Base-by-base conservation (phyloP, 2,329 filamentous ascomycete genomes). In the Trichoderma asperellum region DNA sequence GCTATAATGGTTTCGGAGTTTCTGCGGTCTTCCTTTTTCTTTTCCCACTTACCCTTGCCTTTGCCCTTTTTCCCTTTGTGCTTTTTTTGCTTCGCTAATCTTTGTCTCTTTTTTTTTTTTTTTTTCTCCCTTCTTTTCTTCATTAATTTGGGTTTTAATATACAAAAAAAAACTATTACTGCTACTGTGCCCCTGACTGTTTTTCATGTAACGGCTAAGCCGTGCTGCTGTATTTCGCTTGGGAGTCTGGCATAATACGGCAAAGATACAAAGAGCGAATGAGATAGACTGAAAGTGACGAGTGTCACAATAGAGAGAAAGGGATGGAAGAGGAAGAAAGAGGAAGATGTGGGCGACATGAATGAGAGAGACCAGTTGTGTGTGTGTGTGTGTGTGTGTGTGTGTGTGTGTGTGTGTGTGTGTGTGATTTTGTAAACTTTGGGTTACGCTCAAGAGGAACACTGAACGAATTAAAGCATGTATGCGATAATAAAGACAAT, bases 1-100 rank as follows among this genome's bases (percentile, higher is more conserved):
- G 80, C 65, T 79, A 79, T 81, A 55, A 79, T 78, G 81, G 81
- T 81, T 43, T 77, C 76, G 82, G 82, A 84, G 82, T 84, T 84
- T 69, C 81, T 79, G 82, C 83, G 83, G 70, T 72, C 57, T 61
- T 53, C 21, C 34, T 55, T 37, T 53, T 55, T 7, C 40, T 8
- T 43, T 10, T 3, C 6, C 40, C 37, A 14, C 5, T 40, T 40
- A 40, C 18, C 40, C 32, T 62, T 21, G 11, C 27, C 56, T 16
- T 27, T 60, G 16, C 21, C 27, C 24, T 35, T 79, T 81, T 79
- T 73, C 76, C 18, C 18, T 43, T 43, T 43, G 18, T 43, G 81
- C 79, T 76, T 74, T 77, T 76, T 74, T 77, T 8, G 52, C 40
- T 68, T 37, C 32, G 81, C 77, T 83, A 83, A 83, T 68, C 40